Base-by-base conservation (phyloP, 805 yeast genomes). In the Ogataea zsoltii region DNA sequence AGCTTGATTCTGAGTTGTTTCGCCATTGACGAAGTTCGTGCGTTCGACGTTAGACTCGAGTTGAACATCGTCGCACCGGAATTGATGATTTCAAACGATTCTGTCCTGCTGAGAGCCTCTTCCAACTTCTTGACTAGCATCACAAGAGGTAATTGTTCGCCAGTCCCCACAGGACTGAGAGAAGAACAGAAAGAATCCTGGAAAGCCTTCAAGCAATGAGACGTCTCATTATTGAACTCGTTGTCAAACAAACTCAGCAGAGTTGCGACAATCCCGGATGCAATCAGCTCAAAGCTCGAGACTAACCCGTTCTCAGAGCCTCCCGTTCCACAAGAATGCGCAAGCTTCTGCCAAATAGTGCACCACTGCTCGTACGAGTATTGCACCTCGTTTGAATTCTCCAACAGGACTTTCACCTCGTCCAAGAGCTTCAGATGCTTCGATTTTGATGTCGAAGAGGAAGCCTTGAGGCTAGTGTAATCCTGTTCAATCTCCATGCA, bases 281-380 rank as follows among this genome's bases (percentile, higher is more conserved):
- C 75, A 5, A 82, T 72, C 28, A 90, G 68, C 60, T 89, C 96
- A 66, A 82, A 88, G 47, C 91, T 83, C 0, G 96, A 87, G 4
- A 85, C 67, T 2, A 50, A 38, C 3, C 48, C 48, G 2, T 35
- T 42, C 2, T 46, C 36, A 3, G 49, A 17, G n/a, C 28, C 44
- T 1, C 60, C 58, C 15, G 50, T 53, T 13, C 70, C 68, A 19
- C 77, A 54, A 1, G 69, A 59, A 4, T 49, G 42, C 11, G 63
- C 64, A 4, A 81, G 61, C 34, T 60, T 57, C 2, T 57, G 35
- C 81, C 83, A 73, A 7, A 70, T 13, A 2, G 41, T 41, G 2
- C 44, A 23, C 70, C 70, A 67, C 13, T 55, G 70, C 1, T 67
- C 62, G n/a, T 46, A 53, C 1, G 68, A 33, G n/a, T 55, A 55